Conservation (phyloP, 1,139 yeast species). For the Pichia inconspicua region DNA sequence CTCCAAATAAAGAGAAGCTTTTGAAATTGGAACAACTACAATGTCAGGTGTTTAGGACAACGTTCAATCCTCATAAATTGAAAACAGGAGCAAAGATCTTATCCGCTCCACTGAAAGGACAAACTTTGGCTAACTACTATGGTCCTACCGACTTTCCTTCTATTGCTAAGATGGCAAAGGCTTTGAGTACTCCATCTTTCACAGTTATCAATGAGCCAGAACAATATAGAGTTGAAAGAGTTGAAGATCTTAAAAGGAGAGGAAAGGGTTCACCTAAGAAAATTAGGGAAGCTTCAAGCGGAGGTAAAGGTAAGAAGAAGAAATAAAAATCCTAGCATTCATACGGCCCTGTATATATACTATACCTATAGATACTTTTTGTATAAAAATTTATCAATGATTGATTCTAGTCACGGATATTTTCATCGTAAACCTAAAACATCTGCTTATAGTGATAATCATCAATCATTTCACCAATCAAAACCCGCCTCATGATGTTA, state of each 20-base stretch:
- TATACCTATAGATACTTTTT: not conserved
- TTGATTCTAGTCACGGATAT: too few relatives aligned
- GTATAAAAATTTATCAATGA: too few relatives aligned
- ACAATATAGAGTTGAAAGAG: conserved; percentile 58
- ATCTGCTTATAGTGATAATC: conserved; percentile 25
- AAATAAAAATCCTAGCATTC: conserved; percentile 1
- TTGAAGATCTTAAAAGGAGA: conserved; percentile 69
- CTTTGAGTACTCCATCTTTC: conserved; percentile 21
- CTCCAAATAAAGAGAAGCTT: conserved; percentile 31
- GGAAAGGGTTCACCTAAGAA: conserved; percentile 92
- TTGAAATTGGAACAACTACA: conserved; percentile 49
- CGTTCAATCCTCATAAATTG: conserved; percentile 58
- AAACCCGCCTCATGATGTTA: conserved; percentile 14
- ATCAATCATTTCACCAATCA: conserved; percentile 25
- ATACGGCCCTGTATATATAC: not conserved
- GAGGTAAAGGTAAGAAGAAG: conserved; percentile 33
- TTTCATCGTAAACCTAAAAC: conserved; percentile 16
- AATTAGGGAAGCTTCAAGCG: conserved; percentile 42
- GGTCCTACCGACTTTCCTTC: conserved; percentile 68
- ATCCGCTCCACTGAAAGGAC: conserved; percentile 69
- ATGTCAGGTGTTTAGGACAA: conserved; percentile 53
- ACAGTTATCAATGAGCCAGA: conserved; percentile 67
- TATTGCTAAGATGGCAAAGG: conserved; percentile 28
- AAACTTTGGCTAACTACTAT: conserved; percentile 62
- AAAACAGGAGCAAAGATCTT: conserved; percentile 77